Percentiles rank a stretch among this genome's conserved stretches.
Conservation (phyloP, 2,329 filamentous ascomycete genomes). For the Paecilomyces niveus region DNA sequence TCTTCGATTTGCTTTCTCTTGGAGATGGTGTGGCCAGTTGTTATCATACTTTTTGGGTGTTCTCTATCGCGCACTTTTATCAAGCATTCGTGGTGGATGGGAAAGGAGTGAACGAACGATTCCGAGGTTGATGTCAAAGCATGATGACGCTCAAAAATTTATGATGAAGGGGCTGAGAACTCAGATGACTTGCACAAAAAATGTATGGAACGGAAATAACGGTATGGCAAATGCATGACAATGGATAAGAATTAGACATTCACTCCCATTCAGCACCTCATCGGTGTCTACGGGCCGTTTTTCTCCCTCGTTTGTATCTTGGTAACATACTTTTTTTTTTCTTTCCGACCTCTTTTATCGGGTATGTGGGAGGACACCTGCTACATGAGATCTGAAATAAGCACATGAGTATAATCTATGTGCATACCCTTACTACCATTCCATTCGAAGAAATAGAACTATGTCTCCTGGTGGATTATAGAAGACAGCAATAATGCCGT, state of each 20-base stretch:
- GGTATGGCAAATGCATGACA: not conserved
- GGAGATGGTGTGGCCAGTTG: constrained; percentile 2
- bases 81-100: not conserved
- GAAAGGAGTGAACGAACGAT: not conserved
- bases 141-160: not conserved
- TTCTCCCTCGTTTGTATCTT: not conserved
- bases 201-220: not conserved
- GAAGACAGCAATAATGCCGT: not conserved
- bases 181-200: not conserved
- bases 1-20: constrained; percentile 3
- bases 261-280: not conserved
- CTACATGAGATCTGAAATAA: not conserved
- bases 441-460: not conserved
- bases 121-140: not conserved
- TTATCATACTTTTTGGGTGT: constrained; percentile 6
- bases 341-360: not conserved
- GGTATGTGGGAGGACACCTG: not conserved
- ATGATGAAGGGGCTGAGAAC: not conserved
- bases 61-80: not conserved
- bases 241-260: not conserved
- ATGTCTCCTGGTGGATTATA: not conserved
- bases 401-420: not conserved
- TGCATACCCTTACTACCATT: not conserved
- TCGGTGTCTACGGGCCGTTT: not conserved
- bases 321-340: not conserved